Evolutionary conservation across 805 yeast genomes (phyloP).

Genomic region (Hermanozyma aechmeae): DNA sequence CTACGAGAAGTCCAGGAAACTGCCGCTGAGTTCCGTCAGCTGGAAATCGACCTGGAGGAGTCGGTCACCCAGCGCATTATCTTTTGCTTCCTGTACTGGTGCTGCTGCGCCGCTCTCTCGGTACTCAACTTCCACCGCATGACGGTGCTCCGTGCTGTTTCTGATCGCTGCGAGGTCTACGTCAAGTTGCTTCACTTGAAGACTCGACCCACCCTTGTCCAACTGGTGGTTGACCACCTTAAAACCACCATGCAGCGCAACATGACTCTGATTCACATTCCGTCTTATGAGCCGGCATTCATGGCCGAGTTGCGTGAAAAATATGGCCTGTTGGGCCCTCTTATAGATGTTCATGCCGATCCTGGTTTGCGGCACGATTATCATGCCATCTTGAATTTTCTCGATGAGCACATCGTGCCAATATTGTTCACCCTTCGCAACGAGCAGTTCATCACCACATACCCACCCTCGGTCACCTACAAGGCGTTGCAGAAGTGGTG

Average conservation of each 20-base stretch:
- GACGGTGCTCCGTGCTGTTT: not conserved
- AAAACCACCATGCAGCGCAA: not conserved
- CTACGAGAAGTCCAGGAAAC: no score
- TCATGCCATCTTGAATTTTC: slow-evolving; percentile 5
- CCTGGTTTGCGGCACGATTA: no score
- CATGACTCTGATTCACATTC: slow-evolving; percentile 4
- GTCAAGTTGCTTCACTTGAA: not conserved
- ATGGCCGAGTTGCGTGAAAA: slow-evolving; percentile 2
- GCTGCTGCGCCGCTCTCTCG: not conserved
- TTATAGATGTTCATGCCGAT: not conserved
- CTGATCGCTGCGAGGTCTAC: not conserved
- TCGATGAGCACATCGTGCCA: slow-evolving; percentile 10
- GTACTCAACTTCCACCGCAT: not conserved
- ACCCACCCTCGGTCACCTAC: slow-evolving; percentile 11
- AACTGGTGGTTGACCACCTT: not conserved
- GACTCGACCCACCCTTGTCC: not conserved
- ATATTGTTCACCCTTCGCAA: slow-evolving; percentile 6
- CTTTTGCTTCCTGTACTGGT: no score
- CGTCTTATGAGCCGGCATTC: slow-evolving; percentile 4
- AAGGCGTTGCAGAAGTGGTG: slow-evolving; percentile 14
- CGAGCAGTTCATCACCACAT: slow-evolving; percentile 10
- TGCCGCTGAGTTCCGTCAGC: no score
- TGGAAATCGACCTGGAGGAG: no score
- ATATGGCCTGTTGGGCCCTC: not conserved
- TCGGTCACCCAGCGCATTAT: no score